phyloP scores from a whole-genome alignment of 352 stramenopile genomes.

The Phytophthora aleatoria region DNA sequence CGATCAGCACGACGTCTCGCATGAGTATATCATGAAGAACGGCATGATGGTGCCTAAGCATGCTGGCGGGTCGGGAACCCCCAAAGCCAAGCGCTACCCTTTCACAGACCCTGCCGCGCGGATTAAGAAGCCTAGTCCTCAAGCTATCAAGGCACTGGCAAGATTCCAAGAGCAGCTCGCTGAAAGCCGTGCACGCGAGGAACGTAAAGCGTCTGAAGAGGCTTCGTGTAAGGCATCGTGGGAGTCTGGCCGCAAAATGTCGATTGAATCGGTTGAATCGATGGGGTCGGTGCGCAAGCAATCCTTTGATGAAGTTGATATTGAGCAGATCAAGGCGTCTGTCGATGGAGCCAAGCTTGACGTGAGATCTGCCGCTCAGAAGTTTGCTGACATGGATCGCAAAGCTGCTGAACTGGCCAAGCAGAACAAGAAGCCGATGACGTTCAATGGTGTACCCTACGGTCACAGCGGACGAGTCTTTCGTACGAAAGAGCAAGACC shows the following conservation, averaged over 20 bases:
- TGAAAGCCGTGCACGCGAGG: conserved; percentile 43
- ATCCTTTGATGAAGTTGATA: conserved; percentile 51
- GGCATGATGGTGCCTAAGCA: conserved; percentile 55
- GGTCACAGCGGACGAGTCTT: conserved; percentile 26
- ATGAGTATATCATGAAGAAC: conserved; percentile 72
- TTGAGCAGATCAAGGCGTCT: conserved; percentile 62
- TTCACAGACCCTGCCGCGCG: conserved; percentile 59
- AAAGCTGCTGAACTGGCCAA: conserved; percentile 50
- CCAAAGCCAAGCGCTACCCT: conserved; percentile 59
- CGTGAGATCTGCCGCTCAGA: conserved; percentile 57
- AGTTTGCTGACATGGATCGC: conserved; percentile 70
- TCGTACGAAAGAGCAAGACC: conserved; percentile 38
- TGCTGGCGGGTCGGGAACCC: conserved; percentile 6
- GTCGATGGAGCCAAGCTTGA: conserved; percentile 58
- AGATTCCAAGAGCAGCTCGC: conserved; percentile 67
- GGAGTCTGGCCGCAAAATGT: conserved; percentile 40
- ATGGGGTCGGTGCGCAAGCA: conserved; percentile 40
- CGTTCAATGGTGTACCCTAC: conserved; percentile 40
- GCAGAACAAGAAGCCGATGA: conserved; percentile 44
- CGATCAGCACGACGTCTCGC: conserved; percentile 55
- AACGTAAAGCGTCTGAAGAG: conserved; percentile 44
- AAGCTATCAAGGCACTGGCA: conserved; percentile 50
- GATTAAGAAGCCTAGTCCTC: conserved; percentile 49
- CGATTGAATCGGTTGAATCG: conserved; percentile 45
- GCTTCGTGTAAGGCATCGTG: conserved; percentile 39